Base-by-base conservation (phyloP, 1,139 yeast genomes). In the Hansenula anomala region DNA sequence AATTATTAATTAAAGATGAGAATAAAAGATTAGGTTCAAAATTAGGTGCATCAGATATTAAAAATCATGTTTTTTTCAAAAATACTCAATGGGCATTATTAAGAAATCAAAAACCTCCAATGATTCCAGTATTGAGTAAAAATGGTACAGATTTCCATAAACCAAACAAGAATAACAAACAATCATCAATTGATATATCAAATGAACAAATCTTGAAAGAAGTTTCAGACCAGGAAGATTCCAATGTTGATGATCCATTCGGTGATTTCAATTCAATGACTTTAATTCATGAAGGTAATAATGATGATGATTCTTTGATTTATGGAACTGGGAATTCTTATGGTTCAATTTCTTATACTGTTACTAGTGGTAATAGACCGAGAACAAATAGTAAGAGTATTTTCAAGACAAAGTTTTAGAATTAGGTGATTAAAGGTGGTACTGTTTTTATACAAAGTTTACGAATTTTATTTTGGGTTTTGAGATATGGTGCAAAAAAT, bases 31-130 rank as follows among this genome's bases (percentile, higher is more conserved):
- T 92, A 35, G 98, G 98, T 1, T 86, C 96, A 13, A 80, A 83
- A 45, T 79, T 90, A 31, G 98, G 98, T 18, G 98, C 98, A 0
- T 82, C 95, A 1, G 98, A 92, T 55, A 78, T 92, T 40, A 92
- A 92, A 56, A 79, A 77, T 42, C 98, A 94, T 59, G 80, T 85
- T 0, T 94, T 89, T 54, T 92, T 92, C 69, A 90, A 89, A 57
- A 83, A 71, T 52, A 81, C 89, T 1, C 96, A 89, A 57, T 92
- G 98, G 98, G 97, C 98, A 0, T 67, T 92, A 45, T 67, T 92
- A 45, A 73, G 98, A 50, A 87, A 92, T 60, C 94, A 84, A 56
- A 82, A 83, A 42, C 97, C 98, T 1, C 98, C 98, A 12, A 83
- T 92, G 80, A 80, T 92, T 22, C 98, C 98, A 0, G 84, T 84